Percentiles rank a stretch among this genome's conserved stretches.
Evolutionary conservation across 2,329 filamentous ascomycete species (phyloP).

Genomic region (Cytospora chrysosperma): DNA sequence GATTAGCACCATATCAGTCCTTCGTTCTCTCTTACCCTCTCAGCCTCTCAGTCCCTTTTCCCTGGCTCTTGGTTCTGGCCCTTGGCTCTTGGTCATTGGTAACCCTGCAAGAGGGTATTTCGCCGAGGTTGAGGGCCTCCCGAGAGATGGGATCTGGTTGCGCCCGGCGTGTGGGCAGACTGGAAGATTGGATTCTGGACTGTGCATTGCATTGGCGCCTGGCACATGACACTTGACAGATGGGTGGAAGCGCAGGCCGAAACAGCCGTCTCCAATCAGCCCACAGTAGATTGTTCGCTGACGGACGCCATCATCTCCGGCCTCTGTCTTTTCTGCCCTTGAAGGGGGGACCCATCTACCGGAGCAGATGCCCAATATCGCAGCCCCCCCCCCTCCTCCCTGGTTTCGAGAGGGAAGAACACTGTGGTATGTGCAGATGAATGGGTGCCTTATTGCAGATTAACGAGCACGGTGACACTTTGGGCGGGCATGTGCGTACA

Average conservation of each 20-base stretch:
- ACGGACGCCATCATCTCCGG: background rate
- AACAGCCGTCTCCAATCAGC: background rate
- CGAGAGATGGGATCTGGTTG: background rate
- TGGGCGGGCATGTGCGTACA: too few relatives aligned
- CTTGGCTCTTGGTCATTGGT: too few relatives aligned
- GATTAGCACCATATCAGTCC: too few relatives aligned
- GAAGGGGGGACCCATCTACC: background rate
- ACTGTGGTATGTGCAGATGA: background rate
- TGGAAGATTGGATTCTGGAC: conserved; percentile 5
- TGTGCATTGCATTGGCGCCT: conserved; percentile 4
- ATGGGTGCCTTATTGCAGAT: background rate
- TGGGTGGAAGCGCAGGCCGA: background rate
- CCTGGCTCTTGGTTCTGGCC: too few relatives aligned
- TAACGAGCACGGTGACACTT: background rate
- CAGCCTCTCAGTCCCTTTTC: too few relatives aligned
- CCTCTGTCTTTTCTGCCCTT: background rate
- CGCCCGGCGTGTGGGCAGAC: conserved; percentile 3
- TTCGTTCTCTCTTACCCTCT: too few relatives aligned
- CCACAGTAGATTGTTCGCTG: background rate
- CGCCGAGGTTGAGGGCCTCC: background rate
- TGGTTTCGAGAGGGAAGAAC: background rate
- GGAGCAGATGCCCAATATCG: background rate
- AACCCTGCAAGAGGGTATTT: too few relatives aligned
- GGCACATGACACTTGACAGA: background rate
- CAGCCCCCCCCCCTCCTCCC: too few relatives aligned